These are phyloP conservation scores for Solanum chacoense DNA, from an alignment of 305 asterid genomes.

Conservation along the genomic window DNA sequence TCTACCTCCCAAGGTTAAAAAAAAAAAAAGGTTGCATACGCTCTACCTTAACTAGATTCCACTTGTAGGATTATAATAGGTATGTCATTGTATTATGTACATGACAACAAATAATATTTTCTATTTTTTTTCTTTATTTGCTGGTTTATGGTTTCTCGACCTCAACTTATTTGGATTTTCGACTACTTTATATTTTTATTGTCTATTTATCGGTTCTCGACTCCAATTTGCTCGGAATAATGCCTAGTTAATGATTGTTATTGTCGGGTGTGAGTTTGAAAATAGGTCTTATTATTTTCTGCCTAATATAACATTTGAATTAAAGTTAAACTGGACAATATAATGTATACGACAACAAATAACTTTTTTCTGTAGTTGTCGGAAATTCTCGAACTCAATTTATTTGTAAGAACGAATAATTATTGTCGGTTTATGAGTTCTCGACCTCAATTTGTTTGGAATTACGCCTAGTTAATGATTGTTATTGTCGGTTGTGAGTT, in stretches of 20 bases:
- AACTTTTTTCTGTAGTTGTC: not conserved
- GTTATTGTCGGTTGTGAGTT: not conserved
- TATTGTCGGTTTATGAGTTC: not conserved
- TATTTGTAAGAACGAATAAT: not conserved
- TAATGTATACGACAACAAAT: not conserved
- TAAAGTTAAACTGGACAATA: not conserved
- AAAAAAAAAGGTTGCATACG: not conserved
- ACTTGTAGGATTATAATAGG: not conserved
- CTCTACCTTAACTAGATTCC: rapidly evolving
- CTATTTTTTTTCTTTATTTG: not conserved
- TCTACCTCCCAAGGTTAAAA: not conserved
- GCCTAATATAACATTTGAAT: not conserved
- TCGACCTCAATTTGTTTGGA: not conserved
- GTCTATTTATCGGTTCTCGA: not conserved
- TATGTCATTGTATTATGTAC: not conserved
- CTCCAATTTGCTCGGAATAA: not conserved
- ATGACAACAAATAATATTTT: not conserved
- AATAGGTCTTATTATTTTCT: not conserved
- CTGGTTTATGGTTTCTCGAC: not conserved
- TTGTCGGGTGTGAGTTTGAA: not conserved
- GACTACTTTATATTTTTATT: not conserved
- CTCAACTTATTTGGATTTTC: not conserved
- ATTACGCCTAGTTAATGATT: not conserved
- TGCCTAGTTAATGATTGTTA: not conserved
- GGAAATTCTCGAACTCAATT: not conserved